Base-by-base conservation (phyloP, 345 rosid genomes). In the Hypericum androsaemum region DNA sequence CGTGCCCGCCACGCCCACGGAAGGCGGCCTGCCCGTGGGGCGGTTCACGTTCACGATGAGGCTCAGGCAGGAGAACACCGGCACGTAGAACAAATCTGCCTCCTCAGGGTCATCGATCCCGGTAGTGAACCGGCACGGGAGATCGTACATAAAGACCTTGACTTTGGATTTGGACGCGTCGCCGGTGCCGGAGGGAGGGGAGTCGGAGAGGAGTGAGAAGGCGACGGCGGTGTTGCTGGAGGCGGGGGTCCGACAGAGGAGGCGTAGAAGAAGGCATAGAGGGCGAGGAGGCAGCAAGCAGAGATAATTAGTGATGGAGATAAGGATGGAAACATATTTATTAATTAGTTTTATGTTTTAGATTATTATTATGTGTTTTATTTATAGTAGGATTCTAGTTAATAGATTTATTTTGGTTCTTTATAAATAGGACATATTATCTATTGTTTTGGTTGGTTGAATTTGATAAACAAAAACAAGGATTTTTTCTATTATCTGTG, bases 21-120 rank as follows among this genome's bases (percentile, higher is more conserved):
- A 1, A 22, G 32, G 32, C 4, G 32, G 4, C 1, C 32, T 4
- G 32, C 11, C 77, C 59, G 62, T 72, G 69, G 46, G 59, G 8
- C 78, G 69, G 65, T 53, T 68, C 15, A 63, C 61, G 53, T 85
- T 85, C 32, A 83, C 97, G 3, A 83, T 80, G 62, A 88, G 54
- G 69, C 95, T 88, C 59, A 92, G 61, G 1, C 95, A 88, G 5
- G 97, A 88, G 62, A 92, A 83, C n/a, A 81, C 88, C 1, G 97
- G 97, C 14, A 92, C 87, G 54, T 66, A 92, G 65, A 88, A 92
- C 60, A 92, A 62, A 60, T 92, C 88, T 2, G 99, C 99, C 42
- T 88, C 85, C 1, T 78, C 78, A 0, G 97, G 95, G 62, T 88
- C 87, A 16, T 63, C 54, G 17, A 92, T 57, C 11, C 94, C 95